Conservation (phyloP, 2,329 filamentous ascomycete genomes). For the Apiospora rasikravindrae region DNA sequence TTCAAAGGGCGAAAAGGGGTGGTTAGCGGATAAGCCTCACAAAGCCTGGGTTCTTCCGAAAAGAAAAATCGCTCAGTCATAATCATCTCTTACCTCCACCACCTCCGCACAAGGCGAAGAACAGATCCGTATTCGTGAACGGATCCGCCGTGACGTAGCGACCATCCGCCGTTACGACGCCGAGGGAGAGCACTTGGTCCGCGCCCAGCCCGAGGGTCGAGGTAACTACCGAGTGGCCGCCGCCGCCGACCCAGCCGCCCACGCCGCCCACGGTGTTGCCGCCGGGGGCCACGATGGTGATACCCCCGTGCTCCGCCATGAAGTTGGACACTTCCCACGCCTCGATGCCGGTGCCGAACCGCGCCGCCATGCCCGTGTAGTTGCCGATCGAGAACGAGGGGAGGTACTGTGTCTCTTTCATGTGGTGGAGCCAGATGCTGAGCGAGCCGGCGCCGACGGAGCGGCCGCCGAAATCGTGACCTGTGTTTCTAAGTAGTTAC, state of each 20-base stretch:
- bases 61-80: neutral
- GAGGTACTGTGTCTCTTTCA: slow-evolving; percentile 48
- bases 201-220: slow-evolving; percentile 63
- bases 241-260: slow-evolving; percentile 66
- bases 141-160: slow-evolving; percentile 54
- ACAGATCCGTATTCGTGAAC: slow-evolving; percentile 56
- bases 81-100: slow-evolving; percentile 43
- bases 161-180: slow-evolving; percentile 60
- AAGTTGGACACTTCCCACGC: slow-evolving; percentile 35
- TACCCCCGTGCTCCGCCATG: slow-evolving; percentile 37
- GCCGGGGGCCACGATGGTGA: slow-evolving; percentile 46
- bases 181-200: slow-evolving; percentile 65
- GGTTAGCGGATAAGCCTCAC: neutral
- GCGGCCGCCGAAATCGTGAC: slow-evolving; percentile 53
- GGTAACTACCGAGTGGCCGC: slow-evolving; percentile 61
- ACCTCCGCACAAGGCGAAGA: slow-evolving; percentile 61
- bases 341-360: slow-evolving; percentile 41
- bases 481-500: slow-evolving; percentile 41
- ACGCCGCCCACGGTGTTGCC: slow-evolving; percentile 61
- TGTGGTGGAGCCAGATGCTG: slow-evolving; percentile 55
- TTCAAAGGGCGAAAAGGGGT: neutral
- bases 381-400: slow-evolving; percentile 36
- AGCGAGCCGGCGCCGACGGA: slow-evolving; percentile 52
- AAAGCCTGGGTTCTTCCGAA: neutral
- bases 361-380: slow-evolving; percentile 39